A percentile compares a stretch with the other conserved stretches of the same genome.
Evolutionary conservation across 495 filamentous ascomycete species (phyloP).

Genomic region (Ramalina peruviana): DNA sequence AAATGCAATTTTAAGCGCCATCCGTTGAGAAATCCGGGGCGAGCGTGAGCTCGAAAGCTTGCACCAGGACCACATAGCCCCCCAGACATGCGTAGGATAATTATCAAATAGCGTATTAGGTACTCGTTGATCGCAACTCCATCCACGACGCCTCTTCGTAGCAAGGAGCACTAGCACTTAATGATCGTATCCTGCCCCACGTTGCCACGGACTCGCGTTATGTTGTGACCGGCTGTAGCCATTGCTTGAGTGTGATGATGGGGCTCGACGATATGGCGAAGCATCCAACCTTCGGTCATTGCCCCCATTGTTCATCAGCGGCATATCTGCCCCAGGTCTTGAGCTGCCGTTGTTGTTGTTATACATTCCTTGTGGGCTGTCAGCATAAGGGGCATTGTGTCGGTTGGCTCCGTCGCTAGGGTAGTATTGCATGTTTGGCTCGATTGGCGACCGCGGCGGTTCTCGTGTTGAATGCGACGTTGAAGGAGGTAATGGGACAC

Average conservation of each 20-base stretch:
- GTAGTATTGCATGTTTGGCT: slow-evolving; percentile 50
- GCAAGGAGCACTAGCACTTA: slow-evolving; percentile 13
- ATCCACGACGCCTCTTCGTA: too few species aligned
- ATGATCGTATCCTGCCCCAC: slow-evolving; percentile 52
- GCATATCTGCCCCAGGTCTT: slow-evolving; percentile 16
- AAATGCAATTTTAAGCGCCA: too few species aligned
- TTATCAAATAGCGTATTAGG: too few species aligned
- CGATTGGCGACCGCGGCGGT: slow-evolving; percentile 43
- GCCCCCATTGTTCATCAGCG: slow-evolving; percentile 4
- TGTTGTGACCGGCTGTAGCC: slow-evolving; percentile 34
- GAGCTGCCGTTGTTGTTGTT: slow-evolving; percentile 20
- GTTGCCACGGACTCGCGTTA: slow-evolving; percentile 50
- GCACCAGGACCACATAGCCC: too few species aligned
- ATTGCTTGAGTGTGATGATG: slow-evolving; percentile 9
- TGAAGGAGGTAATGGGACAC: slow-evolving; percentile 25
- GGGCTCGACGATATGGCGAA: slow-evolving; percentile 17
- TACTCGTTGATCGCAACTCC: not conserved
- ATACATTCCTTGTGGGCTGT: slow-evolving; percentile 20
- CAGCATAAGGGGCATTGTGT: slow-evolving; percentile 24
- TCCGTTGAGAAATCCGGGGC: too few species aligned
- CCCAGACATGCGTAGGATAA: too few species aligned
- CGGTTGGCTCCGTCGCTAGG: slow-evolving; percentile 28
- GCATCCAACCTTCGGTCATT: not conserved
- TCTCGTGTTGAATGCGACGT: slow-evolving; percentile 25
- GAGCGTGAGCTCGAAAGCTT: too few species aligned